A percentile compares a stretch with the other conserved stretches of the same genome.
phyloP scores from a whole-genome alignment of 2,329 filamentous ascomycete genomes.

The Arthrobotrys conoides region DNA sequence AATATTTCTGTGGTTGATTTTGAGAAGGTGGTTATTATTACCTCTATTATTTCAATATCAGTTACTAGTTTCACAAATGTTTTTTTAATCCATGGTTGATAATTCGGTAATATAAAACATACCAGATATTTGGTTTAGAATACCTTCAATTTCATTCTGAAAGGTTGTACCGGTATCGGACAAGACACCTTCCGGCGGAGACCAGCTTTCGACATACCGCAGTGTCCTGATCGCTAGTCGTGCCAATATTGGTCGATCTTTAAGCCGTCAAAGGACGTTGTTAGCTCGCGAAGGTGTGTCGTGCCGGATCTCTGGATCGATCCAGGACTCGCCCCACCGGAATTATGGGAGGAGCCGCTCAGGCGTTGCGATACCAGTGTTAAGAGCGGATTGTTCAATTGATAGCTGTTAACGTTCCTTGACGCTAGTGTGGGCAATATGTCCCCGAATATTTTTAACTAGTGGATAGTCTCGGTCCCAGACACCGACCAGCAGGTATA shows the following conservation, averaged over 20 bases:
- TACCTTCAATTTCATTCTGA: background rate
- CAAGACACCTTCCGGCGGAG: background rate
- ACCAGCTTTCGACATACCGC: background rate
- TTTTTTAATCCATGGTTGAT: no score
- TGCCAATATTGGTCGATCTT: background rate
- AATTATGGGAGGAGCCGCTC: no score
- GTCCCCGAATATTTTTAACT: background rate
- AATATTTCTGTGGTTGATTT: no score
- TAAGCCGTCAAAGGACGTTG: background rate
- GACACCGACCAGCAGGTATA: background rate
- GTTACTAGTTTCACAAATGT: background rate
- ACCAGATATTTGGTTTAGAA: background rate
- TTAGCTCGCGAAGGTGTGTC: background rate
- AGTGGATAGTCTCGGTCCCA: no score
- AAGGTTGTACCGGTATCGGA: background rate
- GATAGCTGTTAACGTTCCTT: background rate
- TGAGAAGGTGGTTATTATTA: no score
- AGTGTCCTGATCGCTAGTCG: background rate
- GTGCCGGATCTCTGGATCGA: background rate
- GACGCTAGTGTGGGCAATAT: background rate
- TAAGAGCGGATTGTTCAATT: background rate
- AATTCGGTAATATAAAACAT: no score
- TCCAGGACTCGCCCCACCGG: no score
- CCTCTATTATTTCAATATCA: no score
- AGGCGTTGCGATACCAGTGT: background rate